These are phyloP conservation scores for Alternaria novae-zelandiae DNA, from an alignment of 2,329 filamentous ascomycete genomes.

Conservation along the genomic window DNA sequence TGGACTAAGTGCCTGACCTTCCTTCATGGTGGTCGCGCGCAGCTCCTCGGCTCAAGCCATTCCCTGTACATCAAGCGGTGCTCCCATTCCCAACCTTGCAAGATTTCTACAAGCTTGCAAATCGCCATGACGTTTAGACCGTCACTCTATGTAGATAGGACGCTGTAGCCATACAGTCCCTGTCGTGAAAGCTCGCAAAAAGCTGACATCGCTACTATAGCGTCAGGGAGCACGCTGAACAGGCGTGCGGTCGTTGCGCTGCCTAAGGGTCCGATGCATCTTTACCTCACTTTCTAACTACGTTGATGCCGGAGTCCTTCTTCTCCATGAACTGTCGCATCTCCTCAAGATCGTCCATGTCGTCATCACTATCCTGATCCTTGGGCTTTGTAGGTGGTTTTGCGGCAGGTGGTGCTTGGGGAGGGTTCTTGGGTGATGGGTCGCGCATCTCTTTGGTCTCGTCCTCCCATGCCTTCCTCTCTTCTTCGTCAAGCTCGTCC, in stretches of 20 bases:
- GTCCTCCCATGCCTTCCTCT: constrained; percentile 76
- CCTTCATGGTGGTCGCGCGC: not conserved
- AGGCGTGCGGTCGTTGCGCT: not conserved
- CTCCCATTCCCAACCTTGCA: not conserved
- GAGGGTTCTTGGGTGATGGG: constrained; percentile 17
- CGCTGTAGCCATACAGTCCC: not conserved
- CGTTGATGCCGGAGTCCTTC: constrained; percentile 70
- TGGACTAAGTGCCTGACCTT: not conserved
- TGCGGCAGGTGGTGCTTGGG: constrained; percentile 1
- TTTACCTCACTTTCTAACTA: constrained; percentile 63
- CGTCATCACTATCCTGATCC: constrained; percentile 33
- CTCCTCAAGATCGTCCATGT: constrained; percentile 48
- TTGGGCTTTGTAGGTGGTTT: constrained; percentile 10
- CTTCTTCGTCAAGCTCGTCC: constrained; percentile 82
- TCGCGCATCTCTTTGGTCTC: constrained; percentile 63
- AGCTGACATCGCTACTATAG: not conserved
- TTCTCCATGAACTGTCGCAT: constrained; percentile 48
- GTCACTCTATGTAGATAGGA: not conserved
- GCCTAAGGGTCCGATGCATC: not conserved
- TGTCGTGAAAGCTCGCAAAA: not conserved
- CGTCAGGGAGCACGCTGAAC: not conserved
- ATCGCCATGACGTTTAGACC: not conserved
- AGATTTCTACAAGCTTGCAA: not conserved
- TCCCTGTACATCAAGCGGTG: not conserved
- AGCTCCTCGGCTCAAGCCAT: not conserved